Conservation (phyloP, 306 rosid genomes). For the Rosa rugosa region DNA sequence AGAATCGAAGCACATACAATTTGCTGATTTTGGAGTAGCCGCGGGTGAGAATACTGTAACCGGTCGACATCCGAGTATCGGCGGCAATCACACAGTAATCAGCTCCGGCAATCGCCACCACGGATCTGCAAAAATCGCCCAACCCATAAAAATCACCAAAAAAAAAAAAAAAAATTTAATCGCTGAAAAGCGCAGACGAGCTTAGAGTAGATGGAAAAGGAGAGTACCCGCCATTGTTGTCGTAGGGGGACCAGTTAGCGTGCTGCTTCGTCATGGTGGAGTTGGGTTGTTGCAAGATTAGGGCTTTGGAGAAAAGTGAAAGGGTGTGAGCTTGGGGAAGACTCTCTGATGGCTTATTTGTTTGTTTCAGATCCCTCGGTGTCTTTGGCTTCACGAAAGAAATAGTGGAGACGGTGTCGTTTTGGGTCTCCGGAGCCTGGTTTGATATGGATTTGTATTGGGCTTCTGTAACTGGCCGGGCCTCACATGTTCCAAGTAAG, state of each 20-base stretch:
- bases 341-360: not conserved
- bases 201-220: not conserved
- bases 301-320: constrained; percentile 2
- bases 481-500: not conserved
- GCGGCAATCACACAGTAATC: constrained; percentile 92
- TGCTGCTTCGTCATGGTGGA: constrained; percentile 73
- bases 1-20: constrained; percentile 38
- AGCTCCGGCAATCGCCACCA: constrained; percentile 95
- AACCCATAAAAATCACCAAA: not conserved
- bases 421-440: not conserved
- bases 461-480: not conserved
- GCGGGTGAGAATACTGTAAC: constrained; percentile 91
- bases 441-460: not conserved
- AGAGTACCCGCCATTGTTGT: constrained; percentile 92
- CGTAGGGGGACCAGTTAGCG: constrained; percentile 93
- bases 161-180: not conserved
- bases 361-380: constrained; percentile 31
- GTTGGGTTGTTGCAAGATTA: not conserved
- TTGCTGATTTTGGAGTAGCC: constrained; percentile 85
- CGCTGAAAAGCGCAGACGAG: not conserved
- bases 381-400: constrained; percentile 58
- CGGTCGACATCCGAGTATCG: constrained; percentile 92
- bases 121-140: constrained; percentile 50
- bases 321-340: constrained; percentile 1
- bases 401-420: constrained; percentile 18